Conservation (phyloP, 1,139 yeast species). For the Hyphopichia pseudoburtonii region DNA sequence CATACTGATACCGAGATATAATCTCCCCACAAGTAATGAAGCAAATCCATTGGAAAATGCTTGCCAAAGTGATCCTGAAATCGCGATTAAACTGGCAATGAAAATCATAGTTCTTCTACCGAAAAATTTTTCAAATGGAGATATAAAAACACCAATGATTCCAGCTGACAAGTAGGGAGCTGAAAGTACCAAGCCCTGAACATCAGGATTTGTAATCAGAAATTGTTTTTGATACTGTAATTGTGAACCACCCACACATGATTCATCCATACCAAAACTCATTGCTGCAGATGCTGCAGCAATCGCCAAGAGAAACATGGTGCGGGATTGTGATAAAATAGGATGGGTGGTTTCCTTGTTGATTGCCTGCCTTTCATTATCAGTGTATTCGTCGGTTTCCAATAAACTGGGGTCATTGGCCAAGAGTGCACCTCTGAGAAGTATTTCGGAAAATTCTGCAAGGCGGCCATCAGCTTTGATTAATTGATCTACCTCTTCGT, state of each 20-base stretch:
- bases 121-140: slow-evolving; percentile 8
- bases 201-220: slow-evolving; percentile 8
- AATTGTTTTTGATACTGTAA: slow-evolving; percentile 7
- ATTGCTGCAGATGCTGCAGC: slow-evolving; percentile 27
- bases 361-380: slow-evolving; percentile 3
- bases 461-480: background rate
- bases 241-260: slow-evolving; percentile 14
- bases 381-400: background rate
- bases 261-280: slow-evolving; percentile 28
- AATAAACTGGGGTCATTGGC: background rate
- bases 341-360: slow-evolving; percentile 5
- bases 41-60: slow-evolving; percentile 18
- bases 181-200: slow-evolving; percentile 11
- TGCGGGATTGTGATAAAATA: slow-evolving; percentile 4
- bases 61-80: slow-evolving; percentile 20
- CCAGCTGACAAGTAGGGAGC: slow-evolving; percentile 13
- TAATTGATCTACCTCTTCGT: background rate
- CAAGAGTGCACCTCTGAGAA: slow-evolving; percentile 1
- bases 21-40: slow-evolving; percentile 18
- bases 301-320: slow-evolving; percentile 6
- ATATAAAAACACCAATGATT: slow-evolving; percentile 3
- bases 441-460: background rate
- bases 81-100: slow-evolving; percentile 17
- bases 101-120: slow-evolving; percentile 22
- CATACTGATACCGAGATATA: slow-evolving; percentile 33